These are phyloP conservation scores for Chlamydomonas incerta DNA, from an alignment of 139 green algal genomes.

Conservation along the genomic window DNA sequence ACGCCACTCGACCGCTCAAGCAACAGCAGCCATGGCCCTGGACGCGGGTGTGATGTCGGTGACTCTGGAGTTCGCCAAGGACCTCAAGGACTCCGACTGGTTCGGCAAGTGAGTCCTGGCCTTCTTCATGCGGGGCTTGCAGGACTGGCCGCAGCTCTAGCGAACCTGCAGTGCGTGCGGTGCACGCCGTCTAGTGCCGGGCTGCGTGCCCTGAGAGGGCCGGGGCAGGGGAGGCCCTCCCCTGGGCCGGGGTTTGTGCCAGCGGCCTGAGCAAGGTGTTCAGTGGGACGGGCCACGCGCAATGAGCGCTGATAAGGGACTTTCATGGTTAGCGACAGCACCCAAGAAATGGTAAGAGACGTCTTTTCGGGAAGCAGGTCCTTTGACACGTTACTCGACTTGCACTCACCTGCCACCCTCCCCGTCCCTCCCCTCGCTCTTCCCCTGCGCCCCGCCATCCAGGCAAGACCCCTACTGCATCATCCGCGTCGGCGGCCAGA, in stretches of 20 bases:
- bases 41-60: neutral
- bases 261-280: too few species aligned
- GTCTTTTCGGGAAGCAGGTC: neutral
- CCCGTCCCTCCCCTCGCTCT: too few species aligned
- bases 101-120: neutral
- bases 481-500: constrained; percentile 19
- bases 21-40: neutral
- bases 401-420: neutral
- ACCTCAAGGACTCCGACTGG: neutral
- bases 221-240: too few species aligned
- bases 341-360: neutral
- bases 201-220: too few species aligned
- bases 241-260: too few species aligned
- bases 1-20: too few species aligned
- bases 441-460: neutral
- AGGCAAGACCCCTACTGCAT: constrained; percentile 44
- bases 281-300: too few species aligned
- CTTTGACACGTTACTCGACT: neutral
- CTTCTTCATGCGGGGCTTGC: too few species aligned
- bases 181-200: too few species aligned
- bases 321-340: neutral
- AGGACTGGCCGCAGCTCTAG: too few species aligned
- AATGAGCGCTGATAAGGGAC: too few species aligned
- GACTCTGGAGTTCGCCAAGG: constrained; percentile 11
- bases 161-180: too few species aligned